Evolutionary conservation across 352 stramenopile genomes (phyloP), one percentile per base, ranked within the genome.

Genomic region (Globisporangium mamillatum): DNA sequence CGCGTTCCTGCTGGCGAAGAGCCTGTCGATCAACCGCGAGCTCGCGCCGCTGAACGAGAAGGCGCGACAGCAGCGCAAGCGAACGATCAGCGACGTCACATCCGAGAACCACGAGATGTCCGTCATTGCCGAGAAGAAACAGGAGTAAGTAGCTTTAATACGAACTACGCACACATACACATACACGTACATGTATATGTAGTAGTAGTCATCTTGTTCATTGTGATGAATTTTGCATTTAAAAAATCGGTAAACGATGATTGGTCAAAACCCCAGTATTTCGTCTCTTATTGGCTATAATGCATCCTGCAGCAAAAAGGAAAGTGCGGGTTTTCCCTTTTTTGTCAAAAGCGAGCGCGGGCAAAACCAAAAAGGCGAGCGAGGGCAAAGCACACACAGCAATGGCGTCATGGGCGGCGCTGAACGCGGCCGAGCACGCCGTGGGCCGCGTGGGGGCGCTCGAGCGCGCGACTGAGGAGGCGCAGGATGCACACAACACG

Each of bases 1-100:
- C 60, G 97, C 97, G 20, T 99, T 99, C 76, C 78, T 99, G 66
- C 89, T 99, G 67, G 96, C 97, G 58, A 98, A 99, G 75, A 88
- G 82, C 65, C 68, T 94, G 60, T 91, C 85, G 10, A 73, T 87
- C 59, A 82, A 88, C 62, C 79, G 85, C 69, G 83, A 91, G 20
- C 69, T 87, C 20, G 83, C 83, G 22, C 83, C 83, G 34, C 72
- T 91, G 36, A 90, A 89, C 60, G 78, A 88, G 41, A 85, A 88
- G 61, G 70, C 60, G 3, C 62, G 68, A 10, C 81, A 79, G 38
- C 77, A 70, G 32, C 81, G 80, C 25, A 91, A 91, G 72, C 83
- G 83, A 56, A 82, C 80, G 53, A 74, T 91, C 41, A 64, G 53
- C 29, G 52, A 53, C 18, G 27, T 66, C 57, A 44, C 46, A 9